Conservation (phyloP, 345 rosid genomes). For the Ceriops decandra region DNA sequence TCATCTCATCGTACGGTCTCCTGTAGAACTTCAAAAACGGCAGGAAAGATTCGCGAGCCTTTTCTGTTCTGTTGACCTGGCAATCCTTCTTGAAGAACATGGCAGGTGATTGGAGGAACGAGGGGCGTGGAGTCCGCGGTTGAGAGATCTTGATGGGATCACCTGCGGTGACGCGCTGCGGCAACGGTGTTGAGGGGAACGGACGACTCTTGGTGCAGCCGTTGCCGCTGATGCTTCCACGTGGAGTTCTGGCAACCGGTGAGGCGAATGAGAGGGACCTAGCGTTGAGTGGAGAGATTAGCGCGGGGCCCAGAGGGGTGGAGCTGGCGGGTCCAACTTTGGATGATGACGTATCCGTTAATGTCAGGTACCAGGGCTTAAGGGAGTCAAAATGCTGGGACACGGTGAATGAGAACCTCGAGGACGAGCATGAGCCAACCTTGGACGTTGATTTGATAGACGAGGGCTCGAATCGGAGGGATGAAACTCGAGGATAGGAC, state of each 20-base stretch:
- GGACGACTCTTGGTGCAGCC: conserved; percentile 35
- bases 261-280: conserved; percentile 81
- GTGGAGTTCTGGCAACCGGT: conserved; percentile 56
- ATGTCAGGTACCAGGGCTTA: conserved; percentile 84
- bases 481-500: conserved; percentile 58
- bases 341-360: conserved; percentile 54
- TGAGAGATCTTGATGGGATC: conserved; percentile 20
- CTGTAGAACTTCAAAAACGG: conserved; percentile 69
- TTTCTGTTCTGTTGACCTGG: conserved; percentile 53
- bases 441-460: conserved; percentile 57
- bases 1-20: conserved; percentile 88
- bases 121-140: conserved; percentile 67
- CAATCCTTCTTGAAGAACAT: conserved; percentile 62
- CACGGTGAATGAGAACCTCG: conserved; percentile 88
- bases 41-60: conserved; percentile 64
- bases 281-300: conserved; percentile 61
- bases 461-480: conserved; percentile 67
- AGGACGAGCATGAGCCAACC: conserved; percentile 76
- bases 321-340: conserved; percentile 46
- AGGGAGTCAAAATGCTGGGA: conserved; percentile 77
- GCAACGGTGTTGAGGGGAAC: conserved; percentile 79
- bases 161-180: conserved; percentile 41
- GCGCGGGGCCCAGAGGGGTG: conserved; percentile 42
- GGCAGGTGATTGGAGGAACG: conserved; percentile 90
- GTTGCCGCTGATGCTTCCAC: conserved; percentile 31